Evolutionary conservation across 1,139 yeast genomes (phyloP).

Genomic region (Yamadazyma blattariae): DNA sequence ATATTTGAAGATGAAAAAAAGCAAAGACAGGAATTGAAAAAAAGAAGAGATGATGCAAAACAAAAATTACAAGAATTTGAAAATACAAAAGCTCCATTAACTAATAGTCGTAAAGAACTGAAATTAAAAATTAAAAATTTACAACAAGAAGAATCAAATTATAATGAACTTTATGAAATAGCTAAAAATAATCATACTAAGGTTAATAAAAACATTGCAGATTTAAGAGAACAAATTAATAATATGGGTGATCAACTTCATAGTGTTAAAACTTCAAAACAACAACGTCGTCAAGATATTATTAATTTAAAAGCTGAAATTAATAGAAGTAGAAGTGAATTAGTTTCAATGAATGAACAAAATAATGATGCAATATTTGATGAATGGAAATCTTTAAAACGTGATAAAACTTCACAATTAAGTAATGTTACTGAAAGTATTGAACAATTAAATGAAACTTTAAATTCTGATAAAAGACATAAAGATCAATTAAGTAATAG

Average conservation of each 20-base stretch:
- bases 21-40: slow-evolving; percentile 38
- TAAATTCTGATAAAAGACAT: slow-evolving; percentile 13
- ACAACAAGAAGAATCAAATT: background rate
- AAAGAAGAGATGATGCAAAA: slow-evolving; percentile 40
- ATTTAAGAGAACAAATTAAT: background rate
- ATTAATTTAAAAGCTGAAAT: slow-evolving; percentile 9
- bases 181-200: background rate
- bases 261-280: slow-evolving; percentile 3
- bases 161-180: background rate
- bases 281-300: slow-evolving; percentile 7
- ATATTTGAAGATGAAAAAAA: slow-evolving; percentile 51
- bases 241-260: background rate
- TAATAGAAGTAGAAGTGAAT: background rate
- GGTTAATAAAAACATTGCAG: background rate
- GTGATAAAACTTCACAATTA: slow-evolving; percentile 6
- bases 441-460: slow-evolving; percentile 9
- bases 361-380: slow-evolving; percentile 1
- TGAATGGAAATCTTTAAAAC: slow-evolving; percentile 1
- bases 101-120: slow-evolving; percentile 12
- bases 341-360: slow-evolving; percentile 2
- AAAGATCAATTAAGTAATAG: slow-evolving; percentile 17
- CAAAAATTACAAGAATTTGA: slow-evolving; percentile 28
- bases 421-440: slow-evolving; percentile 14
- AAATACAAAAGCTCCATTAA: slow-evolving; percentile 28
- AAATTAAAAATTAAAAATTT: background rate